These are phyloP conservation scores for Microstroma glucosiphilum DNA, from an alignment of 1,284 basidiomycete genomes.

Conservation along the genomic window DNA sequence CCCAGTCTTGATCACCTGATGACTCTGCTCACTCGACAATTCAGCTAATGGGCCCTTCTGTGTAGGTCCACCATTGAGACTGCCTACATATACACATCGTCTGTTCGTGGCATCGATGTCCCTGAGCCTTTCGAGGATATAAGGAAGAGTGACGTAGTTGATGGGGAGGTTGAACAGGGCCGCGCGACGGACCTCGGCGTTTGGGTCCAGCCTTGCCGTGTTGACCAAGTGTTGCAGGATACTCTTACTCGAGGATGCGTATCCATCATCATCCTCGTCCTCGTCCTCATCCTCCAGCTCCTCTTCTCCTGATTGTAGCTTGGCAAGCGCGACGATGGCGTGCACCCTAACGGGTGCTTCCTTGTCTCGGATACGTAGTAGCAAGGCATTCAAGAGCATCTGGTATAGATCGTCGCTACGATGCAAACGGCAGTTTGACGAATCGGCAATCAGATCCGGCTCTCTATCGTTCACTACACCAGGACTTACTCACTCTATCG, in stretches of 20 bases:
- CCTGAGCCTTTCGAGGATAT: constrained; percentile 71
- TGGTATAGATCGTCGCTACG: constrained; percentile 67
- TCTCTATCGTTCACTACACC: constrained; percentile 2
- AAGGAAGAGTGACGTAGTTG: constrained; percentile 59
- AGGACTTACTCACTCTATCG: constrained; percentile 15
- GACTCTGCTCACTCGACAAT: constrained; percentile 7
- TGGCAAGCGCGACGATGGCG: constrained; percentile 76
- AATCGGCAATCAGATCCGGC: constrained; percentile 14
- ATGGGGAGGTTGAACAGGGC: constrained; percentile 73
- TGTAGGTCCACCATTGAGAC: constrained; percentile 17
- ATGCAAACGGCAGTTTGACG: constrained; percentile 52
- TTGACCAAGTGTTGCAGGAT: constrained; percentile 60
- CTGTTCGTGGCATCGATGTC: constrained; percentile 79
- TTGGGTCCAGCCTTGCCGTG: constrained; percentile 63
- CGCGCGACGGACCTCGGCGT: constrained; percentile 78
- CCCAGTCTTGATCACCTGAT: constrained; percentile 57
- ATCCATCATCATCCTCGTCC: constrained; percentile 53
- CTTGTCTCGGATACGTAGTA: constrained; percentile 79
- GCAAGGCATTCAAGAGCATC: constrained; percentile 62
- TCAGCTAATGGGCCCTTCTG: not conserved
- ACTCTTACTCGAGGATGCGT: constrained; percentile 58
- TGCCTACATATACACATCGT: constrained; percentile 68
- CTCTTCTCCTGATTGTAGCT: constrained; percentile 63
- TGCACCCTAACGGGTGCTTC: constrained; percentile 76
- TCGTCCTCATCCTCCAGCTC: constrained; percentile 18